phyloP scores from a whole-genome alignment of 768 basidiomycete species.

The Rhodotorula kratochvilovae region DNA sequence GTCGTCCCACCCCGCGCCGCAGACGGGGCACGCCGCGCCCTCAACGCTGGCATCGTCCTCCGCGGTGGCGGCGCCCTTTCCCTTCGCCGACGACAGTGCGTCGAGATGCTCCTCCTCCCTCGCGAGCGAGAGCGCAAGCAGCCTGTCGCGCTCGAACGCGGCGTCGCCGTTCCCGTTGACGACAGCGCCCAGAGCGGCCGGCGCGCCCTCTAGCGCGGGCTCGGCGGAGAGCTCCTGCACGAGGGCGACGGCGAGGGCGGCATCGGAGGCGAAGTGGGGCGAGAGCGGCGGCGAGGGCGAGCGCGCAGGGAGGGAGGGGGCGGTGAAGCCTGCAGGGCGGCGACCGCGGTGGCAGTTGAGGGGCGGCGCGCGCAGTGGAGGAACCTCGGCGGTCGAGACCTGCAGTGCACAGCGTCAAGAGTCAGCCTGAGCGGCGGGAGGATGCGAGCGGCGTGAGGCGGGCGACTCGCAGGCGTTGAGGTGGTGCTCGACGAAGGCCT shows the following conservation, averaged over 20 bases:
- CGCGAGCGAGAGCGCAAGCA: conserved; percentile 4
- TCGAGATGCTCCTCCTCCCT: neutral
- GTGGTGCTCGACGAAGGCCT: conserved; percentile 16
- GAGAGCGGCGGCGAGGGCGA: neutral
- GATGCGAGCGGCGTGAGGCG: neutral
- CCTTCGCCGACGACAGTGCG: no score
- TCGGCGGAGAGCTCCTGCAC: neutral
- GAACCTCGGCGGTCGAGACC: conserved; percentile 21
- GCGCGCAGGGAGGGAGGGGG: neutral
- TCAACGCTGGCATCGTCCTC: no score
- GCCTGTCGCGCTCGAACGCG: neutral
- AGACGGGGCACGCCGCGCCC: conserved; percentile 10
- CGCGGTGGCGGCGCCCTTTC: no score
- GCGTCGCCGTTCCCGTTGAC: neutral
- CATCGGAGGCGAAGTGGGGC: neutral
- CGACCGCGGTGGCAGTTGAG: no score
- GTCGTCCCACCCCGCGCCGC: conserved; percentile 13
- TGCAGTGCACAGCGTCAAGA: neutral
- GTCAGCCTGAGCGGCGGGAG: neutral
- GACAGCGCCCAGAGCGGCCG: neutral
- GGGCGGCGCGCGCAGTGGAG: neutral
- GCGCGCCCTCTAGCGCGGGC: neutral
- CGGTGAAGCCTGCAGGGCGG: no score
- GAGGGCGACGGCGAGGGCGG: neutral
- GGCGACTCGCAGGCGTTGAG: conserved; percentile 25